These are phyloP conservation scores for Suillus sp. DNA, from an alignment of 768 basidiomycete genomes.

Conservation along the genomic window DNA sequence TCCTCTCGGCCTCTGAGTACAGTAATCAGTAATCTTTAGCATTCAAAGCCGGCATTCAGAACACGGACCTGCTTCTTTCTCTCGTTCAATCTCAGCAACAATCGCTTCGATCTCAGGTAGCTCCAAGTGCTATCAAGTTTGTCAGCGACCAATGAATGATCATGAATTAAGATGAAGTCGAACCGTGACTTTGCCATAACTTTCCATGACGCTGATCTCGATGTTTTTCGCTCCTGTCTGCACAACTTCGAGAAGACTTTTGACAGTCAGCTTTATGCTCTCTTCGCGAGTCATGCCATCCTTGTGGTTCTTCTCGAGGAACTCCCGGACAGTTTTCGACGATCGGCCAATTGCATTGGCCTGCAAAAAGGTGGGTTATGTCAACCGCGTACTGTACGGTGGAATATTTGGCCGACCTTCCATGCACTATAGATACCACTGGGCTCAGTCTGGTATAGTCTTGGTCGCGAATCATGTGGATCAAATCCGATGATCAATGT, in stretches of 20 bases:
- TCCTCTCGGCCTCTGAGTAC: slow-evolving; percentile 86
- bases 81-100: slow-evolving; percentile 90
- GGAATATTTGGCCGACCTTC: slow-evolving; percentile 65
- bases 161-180: slow-evolving; percentile 23
- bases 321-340: slow-evolving; percentile 97
- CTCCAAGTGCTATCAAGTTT: slow-evolving; percentile 46
- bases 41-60: slow-evolving; percentile 1
- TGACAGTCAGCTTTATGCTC: slow-evolving; percentile 92
- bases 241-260: slow-evolving; percentile 94
- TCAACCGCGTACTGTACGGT: background rate
- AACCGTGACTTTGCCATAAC: slow-evolving; percentile 91
- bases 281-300: slow-evolving; percentile 89
- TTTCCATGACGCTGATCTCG: slow-evolving; percentile 97
- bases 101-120: slow-evolving; percentile 88
- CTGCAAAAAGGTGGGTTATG: slow-evolving; percentile 40
- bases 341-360: slow-evolving; percentile 98
- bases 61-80: slow-evolving; percentile 88
- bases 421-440: slow-evolving; percentile 98
- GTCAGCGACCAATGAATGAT: slow-evolving; percentile 1
- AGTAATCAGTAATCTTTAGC: slow-evolving; percentile 8
- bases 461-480: slow-evolving; percentile 83
- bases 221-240: slow-evolving; percentile 99
- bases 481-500: slow-evolving; percentile 97
- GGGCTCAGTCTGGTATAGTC: slow-evolving; percentile 96
- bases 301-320: slow-evolving; percentile 96